Evolutionary conservation across 2,329 filamentous ascomycete genomes (phyloP).

Genomic region (Botrytis porri): DNA sequence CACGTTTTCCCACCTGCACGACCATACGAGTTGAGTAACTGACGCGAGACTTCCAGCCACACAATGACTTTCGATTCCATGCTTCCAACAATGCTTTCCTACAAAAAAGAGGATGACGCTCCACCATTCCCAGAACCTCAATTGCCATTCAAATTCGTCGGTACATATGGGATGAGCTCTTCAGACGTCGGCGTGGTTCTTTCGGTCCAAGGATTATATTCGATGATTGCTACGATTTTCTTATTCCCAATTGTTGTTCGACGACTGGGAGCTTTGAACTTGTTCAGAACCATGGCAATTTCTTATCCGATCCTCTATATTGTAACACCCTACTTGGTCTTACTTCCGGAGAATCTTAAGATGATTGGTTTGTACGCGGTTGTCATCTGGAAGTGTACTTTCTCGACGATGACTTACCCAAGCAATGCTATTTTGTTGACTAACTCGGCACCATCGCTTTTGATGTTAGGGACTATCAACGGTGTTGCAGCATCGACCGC

Average conservation of each 20-base stretch:
- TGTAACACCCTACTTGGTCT: conserved; percentile 80
- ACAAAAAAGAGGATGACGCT: conserved; percentile 14
- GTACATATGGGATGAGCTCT: conserved; percentile 79
- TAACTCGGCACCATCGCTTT: conserved; percentile 79
- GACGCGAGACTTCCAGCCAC: conserved; percentile 58
- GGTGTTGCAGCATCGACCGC: conserved; percentile 89
- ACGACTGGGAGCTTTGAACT: conserved; percentile 71
- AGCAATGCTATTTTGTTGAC: conserved; percentile 85
- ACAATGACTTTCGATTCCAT: conserved; percentile 96
- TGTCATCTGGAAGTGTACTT: conserved; percentile 89
- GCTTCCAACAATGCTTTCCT: conserved; percentile 77
- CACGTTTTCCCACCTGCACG: conserved; percentile 15
- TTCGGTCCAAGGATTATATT: conserved; percentile 83
- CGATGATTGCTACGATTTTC: conserved; percentile 73
- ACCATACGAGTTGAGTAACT: conserved; percentile 21
- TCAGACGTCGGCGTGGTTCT: conserved; percentile 85
- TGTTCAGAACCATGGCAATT: conserved; percentile 78
- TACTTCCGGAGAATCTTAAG: conserved; percentile 70
- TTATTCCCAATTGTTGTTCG: conserved; percentile 77
- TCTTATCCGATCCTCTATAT: conserved; percentile 88
- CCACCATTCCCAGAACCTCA: conserved; percentile 46
- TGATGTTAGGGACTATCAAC: conserved; percentile 87
- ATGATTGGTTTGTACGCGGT: conserved; percentile 73
- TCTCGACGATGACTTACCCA: conserved; percentile 87
- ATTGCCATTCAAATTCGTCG: conserved; percentile 85